Evolutionary conservation across 176 grass and related monocot species (phyloP).

Genomic region (Eleusine coracana): DNA sequence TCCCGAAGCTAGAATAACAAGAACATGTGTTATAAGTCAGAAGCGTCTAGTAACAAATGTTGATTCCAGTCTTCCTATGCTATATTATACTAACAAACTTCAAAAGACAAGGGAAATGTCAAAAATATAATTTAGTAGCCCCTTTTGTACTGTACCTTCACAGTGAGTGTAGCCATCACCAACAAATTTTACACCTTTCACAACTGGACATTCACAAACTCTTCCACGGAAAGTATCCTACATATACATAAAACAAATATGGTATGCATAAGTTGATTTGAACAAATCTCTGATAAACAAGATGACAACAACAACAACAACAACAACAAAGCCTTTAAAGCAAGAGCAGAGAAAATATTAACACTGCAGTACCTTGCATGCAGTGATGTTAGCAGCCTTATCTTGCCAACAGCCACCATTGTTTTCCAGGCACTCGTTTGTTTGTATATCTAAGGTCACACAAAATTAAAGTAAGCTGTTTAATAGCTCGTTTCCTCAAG

Average conservation of each 20-base stretch:
- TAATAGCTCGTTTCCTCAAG: slow-evolving; percentile 2
- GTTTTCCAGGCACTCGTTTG: slow-evolving; percentile 95
- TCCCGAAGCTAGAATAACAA: slow-evolving; percentile 67
- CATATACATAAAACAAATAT: slow-evolving; percentile 32
- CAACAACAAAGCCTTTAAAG: no score
- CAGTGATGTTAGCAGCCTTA: slow-evolving; percentile 82
- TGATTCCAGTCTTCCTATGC: background rate
- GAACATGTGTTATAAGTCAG: background rate
- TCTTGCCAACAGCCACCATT: slow-evolving; percentile 97
- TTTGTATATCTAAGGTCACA: slow-evolving; percentile 78
- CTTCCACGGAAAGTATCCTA: slow-evolving; percentile 95
- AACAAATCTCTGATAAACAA: slow-evolving; percentile 9
- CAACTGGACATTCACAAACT: slow-evolving; percentile 82
- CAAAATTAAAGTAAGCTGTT: background rate
- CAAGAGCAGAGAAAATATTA: background rate
- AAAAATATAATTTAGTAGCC: background rate
- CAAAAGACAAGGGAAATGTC: background rate
- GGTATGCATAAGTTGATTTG: slow-evolving; percentile 21
- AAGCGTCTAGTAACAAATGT: background rate
- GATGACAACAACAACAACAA: background rate
- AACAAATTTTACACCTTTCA: slow-evolving; percentile 83
- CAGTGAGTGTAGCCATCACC: slow-evolving; percentile 96
- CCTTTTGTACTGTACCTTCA: slow-evolving; percentile 62
- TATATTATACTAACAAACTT: background rate
- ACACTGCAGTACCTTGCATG: slow-evolving; percentile 82